These are phyloP conservation scores for Linum tenue DNA, from an alignment of 345 rosid genomes.

Conservation along the genomic window DNA sequence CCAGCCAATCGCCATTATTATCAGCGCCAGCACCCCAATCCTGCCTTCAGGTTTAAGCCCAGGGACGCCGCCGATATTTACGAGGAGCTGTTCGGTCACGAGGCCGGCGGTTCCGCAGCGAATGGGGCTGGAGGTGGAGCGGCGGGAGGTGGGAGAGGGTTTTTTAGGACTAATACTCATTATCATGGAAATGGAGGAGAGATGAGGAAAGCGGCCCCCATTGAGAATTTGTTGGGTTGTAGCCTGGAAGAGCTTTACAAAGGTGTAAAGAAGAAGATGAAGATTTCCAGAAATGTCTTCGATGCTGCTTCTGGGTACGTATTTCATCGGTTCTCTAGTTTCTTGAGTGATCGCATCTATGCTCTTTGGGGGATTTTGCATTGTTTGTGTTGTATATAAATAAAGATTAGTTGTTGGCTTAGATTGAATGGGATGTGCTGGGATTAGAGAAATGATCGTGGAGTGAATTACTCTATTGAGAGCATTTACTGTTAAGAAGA, in stretches of 20 bases:
- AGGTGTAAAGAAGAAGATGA: slow-evolving; percentile 74
- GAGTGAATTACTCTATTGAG: not conserved
- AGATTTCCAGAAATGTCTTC: slow-evolving; percentile 42
- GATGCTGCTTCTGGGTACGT: slow-evolving; percentile 55
- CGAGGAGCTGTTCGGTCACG: slow-evolving; percentile 71
- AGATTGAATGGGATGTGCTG: not conserved
- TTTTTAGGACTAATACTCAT: slow-evolving; percentile 31
- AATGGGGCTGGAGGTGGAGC: not conserved
- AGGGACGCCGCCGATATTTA: slow-evolving; percentile 73
- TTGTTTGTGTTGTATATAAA: not conserved
- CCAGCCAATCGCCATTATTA: not conserved
- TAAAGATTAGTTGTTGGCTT: not conserved
- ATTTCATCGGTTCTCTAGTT: not conserved
- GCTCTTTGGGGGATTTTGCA: not conserved
- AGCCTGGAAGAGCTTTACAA: slow-evolving; percentile 82
- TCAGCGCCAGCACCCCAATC: slow-evolving; percentile 12
- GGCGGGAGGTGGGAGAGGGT: slow-evolving; percentile 12
- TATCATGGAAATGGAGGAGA: slow-evolving; percentile 20
- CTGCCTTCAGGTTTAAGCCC: slow-evolving; percentile 52
- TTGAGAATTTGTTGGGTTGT: slow-evolving; percentile 62
- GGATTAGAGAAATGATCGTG: not conserved
- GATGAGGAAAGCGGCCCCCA: slow-evolving; percentile 39
- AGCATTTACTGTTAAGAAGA: not conserved
- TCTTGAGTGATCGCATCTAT: too few relatives aligned
- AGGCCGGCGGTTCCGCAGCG: slow-evolving; percentile 14